Base-by-base conservation (phyloP, 176 grass and related monocot genomes). In the Urochloa ruziziensis region DNA sequence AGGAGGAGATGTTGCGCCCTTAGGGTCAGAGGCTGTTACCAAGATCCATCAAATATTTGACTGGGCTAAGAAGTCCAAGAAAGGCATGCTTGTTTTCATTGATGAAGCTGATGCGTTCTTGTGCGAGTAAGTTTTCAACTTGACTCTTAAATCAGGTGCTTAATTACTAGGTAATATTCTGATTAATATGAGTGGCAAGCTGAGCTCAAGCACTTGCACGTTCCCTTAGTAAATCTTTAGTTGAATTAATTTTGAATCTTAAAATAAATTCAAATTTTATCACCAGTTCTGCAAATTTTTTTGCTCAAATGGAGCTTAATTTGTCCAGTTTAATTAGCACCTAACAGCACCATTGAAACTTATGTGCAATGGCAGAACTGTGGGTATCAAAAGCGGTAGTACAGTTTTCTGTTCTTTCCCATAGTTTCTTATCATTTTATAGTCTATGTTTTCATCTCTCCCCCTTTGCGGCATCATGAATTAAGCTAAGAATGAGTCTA, bases 41-140 rank as follows among this genome's bases (percentile, higher is more conserved):
- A 99, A 99, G 80, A 94, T 99, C 66, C 96, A 99, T 91, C 85
- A 96, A 73, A 99, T 99, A 78, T 94, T 99, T 89, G 96, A 94
- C 64, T 94, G 96, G 93, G 91, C 96, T 78, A 99, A 94, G 70
- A 96, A 96, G 75, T 96, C 96, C 43, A 89, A 74, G 86, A 89
- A 90, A 68, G 93, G 93, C 33, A 84, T 99, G 68, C 75, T 99
- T 47, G 93, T 99, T 80, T 99, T 96, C 70, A 99, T 99, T 32
- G 96, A 99, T 35, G 96, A 99, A 84, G 93, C 91, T 15, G 93
- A 99, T 91, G 96, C 96, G 19, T 99, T 99, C 90, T 86, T 96
- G 49, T 99, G 96, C 83, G 89, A 99, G 96, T 96, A 94, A 84
- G 93, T 88, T 74, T 42, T n/a, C n/a, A 62, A 77, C 52, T 56